These are phyloP conservation scores for Mimosa pudica DNA, from an alignment of 306 rosid species.

Conservation along the genomic window DNA sequence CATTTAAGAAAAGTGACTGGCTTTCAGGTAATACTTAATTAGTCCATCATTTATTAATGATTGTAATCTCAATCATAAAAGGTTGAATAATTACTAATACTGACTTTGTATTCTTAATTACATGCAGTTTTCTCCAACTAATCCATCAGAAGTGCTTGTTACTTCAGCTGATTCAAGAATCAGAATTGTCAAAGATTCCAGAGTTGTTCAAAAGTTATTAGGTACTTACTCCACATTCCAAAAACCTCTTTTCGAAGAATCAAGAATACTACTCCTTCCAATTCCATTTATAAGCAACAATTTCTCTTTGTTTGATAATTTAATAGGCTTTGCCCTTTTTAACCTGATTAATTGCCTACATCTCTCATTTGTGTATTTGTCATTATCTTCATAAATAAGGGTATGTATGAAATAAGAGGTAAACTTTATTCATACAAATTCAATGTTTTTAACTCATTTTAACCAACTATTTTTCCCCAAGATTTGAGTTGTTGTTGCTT, in stretches of 20 bases:
- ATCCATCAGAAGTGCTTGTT: constrained; percentile 65
- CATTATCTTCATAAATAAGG: no score
- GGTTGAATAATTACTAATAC: background rate
- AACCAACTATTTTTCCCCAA: no score
- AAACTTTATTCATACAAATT: no score
- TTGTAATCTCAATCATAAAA: background rate
- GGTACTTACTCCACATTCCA: constrained; percentile 39
- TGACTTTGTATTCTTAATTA: background rate
- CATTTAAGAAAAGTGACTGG: constrained; percentile 75
- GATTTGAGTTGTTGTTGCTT: no score
- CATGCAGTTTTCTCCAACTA: constrained; percentile 15
- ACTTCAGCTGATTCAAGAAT: constrained; percentile 84
- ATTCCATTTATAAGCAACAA: no score
- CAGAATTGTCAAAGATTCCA: constrained; percentile 61
- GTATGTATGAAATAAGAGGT: no score
- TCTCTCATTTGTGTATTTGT: no score
- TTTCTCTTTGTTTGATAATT: no score
- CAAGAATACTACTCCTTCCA: background rate
- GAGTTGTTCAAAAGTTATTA: constrained; percentile 58
- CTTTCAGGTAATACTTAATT: constrained; percentile 56
- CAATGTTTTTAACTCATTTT: no score
- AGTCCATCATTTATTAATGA: background rate
- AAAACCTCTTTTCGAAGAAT: background rate
- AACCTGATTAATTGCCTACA: no score
- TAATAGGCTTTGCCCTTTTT: no score